phyloP scores from a whole-genome alignment of 2,329 filamentous ascomycete genomes.

The Ceratocystiopsis brevicomis region DNA sequence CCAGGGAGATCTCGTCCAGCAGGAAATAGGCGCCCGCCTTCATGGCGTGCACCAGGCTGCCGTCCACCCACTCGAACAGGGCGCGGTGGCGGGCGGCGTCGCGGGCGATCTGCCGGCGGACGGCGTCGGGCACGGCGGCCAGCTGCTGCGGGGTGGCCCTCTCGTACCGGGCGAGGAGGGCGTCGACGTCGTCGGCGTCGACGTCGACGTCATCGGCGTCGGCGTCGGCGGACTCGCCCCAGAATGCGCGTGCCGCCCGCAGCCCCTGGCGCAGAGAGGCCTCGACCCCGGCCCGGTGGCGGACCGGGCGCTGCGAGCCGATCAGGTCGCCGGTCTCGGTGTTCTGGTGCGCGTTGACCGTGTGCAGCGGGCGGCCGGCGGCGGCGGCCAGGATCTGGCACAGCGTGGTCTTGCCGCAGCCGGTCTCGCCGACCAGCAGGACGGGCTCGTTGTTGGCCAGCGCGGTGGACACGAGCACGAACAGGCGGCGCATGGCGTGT shows the following conservation, averaged over 20 bases:
- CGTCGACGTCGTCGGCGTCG: slow-evolving; percentile 21
- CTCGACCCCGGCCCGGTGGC: slow-evolving; percentile 61
- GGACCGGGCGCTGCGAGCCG: slow-evolving; percentile 76
- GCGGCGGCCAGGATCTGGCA: slow-evolving; percentile 82
- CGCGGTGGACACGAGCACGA: slow-evolving; percentile 72
- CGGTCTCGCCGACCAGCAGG: slow-evolving; percentile 85
- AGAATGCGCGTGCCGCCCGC: slow-evolving; percentile 20
- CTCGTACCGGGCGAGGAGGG: slow-evolving; percentile 41
- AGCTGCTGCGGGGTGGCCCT: slow-evolving; percentile 25
- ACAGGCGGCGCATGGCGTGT: slow-evolving; percentile 77
- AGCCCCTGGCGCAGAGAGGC: slow-evolving; percentile 48
- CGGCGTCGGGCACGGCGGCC: slow-evolving; percentile 26
- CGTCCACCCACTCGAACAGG: slow-evolving; percentile 91
- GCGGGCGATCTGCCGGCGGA: slow-evolving; percentile 27
- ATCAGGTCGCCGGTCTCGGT: slow-evolving; percentile 95
- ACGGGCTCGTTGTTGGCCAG: slow-evolving; percentile 84
- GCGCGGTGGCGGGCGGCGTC: slow-evolving; percentile 51
- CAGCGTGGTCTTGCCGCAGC: slow-evolving; percentile 93
- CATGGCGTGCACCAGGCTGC: slow-evolving; percentile 87
- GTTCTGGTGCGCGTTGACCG: slow-evolving; percentile 95
- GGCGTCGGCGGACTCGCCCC: background rate
- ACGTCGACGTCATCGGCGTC: background rate
- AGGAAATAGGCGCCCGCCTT: slow-evolving; percentile 76
- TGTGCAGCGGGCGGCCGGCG: slow-evolving; percentile 55
- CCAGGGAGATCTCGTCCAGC: slow-evolving; percentile 91